Evolutionary conservation across 2,329 filamentous ascomycete genomes (phyloP), one percentile per base, ranked within the genome.

Genomic region (Paraphaeosphaeria sporulosa): DNA sequence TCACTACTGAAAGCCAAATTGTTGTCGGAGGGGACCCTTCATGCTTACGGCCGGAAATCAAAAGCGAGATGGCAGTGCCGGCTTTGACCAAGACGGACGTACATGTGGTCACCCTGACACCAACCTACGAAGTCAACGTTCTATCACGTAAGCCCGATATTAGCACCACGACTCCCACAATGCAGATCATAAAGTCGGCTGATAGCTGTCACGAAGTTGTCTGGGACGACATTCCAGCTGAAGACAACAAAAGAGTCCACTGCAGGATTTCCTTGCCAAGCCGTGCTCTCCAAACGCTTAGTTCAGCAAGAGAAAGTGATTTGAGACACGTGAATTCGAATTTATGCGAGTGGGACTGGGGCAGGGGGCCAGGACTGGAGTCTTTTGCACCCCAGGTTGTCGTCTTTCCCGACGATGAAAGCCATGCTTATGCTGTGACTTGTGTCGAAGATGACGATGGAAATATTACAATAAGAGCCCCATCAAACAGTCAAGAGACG

Each of bases 81-180:
- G 74, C 72, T 6, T 57, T 71, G 7, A 78, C 75, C 5, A 64
- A 68, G 4, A 73, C 76, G 1, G 74, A 76, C 59, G 74, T 78
- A 3, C 75, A 78, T 56, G 69, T 76, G 21, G 64, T 77, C 34
- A 67, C 73, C 3, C 66, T 72, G 36, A 57, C 72, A 17, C 71
- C 71, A 5, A 63, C 65, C 1, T 63, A 58, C 62, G 55, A 23
- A 23, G 23, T 49, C 2, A 57, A 53, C 1, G 56, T 58, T 6
- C 12, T 36, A 3, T 27, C 50, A 19, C 55, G 61, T 13, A 44
- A 65, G 6, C 52, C 47, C 13, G 47, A 30, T 27, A 48, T 55
- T 4, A 64, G 70, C 50, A 60, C 66, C n/a, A 65, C 65, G n/a
- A 76, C 70, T 3, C 71, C 74, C 0, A 76, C 70, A 2, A 76